Percentiles rank a stretch among this genome's conserved stretches.
Conservation (phyloP, 106 monocot genomes). For the Agapanthus africanus region DNA sequence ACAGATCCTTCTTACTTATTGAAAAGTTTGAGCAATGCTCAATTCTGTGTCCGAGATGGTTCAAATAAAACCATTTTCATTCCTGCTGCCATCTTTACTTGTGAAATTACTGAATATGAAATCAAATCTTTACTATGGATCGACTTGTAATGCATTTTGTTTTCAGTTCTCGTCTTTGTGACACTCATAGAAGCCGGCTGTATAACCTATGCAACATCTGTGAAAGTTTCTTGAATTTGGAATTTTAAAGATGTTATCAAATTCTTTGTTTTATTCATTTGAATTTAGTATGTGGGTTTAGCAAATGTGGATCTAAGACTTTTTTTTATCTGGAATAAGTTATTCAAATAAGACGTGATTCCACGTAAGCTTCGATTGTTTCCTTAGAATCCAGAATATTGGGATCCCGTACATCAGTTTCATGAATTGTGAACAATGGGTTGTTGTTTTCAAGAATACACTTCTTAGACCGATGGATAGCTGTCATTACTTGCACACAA, state of each 20-base stretch:
- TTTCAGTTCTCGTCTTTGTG: not conserved
- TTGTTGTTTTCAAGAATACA: not conserved
- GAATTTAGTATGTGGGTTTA: not conserved
- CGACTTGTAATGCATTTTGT: not conserved
- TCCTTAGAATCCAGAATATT: not conserved
- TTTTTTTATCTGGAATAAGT: not conserved
- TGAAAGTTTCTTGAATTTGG: not conserved
- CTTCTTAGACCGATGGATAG: not conserved
- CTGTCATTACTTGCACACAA: not conserved
- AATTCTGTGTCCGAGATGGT: not conserved
- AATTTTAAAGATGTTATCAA: not conserved
- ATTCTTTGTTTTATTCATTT: conserved; percentile 8
- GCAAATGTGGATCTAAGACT: not conserved
- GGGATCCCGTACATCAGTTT: no score
- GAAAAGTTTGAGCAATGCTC: no score
- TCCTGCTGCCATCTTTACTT: not conserved
- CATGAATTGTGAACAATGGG: conserved; percentile 4
- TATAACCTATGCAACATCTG: not conserved
- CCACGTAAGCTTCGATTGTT: not conserved
- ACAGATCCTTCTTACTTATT: no score
- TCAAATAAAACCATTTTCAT: not conserved
- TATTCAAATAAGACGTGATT: conserved; percentile 1
- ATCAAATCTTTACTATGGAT: not conserved
- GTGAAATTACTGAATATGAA: not conserved
- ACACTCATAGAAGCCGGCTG: conserved; percentile 1